Evolutionary conservation across 306 rosid genomes (phyloP).

Genomic region (Luffa acutangula): DNA sequence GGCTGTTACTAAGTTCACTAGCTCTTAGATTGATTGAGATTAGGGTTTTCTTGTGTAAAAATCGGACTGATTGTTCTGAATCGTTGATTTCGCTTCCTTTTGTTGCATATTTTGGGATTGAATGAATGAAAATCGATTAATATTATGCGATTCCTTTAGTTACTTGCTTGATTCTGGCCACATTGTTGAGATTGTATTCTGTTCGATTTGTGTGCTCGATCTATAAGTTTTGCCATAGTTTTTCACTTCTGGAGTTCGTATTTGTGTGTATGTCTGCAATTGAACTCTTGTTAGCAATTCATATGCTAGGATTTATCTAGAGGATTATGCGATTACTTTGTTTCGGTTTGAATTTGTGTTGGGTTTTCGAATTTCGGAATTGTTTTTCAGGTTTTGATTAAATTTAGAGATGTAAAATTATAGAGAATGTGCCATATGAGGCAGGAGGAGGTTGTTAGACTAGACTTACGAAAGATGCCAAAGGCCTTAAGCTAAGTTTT

Average conservation of each 20-base stretch:
- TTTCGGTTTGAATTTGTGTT: too few species aligned
- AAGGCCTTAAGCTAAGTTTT: too few species aligned
- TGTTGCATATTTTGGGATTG: background rate
- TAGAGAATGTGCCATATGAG: too few species aligned
- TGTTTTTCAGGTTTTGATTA: too few species aligned
- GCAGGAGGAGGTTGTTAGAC: too few species aligned
- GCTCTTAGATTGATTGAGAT: conserved; percentile 17
- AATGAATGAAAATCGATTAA: background rate
- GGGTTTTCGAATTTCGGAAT: too few species aligned
- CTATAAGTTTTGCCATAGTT: background rate
- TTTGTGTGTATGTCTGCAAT: background rate
- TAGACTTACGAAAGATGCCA: too few species aligned
- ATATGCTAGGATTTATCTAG: too few species aligned
- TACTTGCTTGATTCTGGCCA: background rate
- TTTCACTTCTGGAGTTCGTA: too few species aligned
- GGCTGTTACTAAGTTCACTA: conserved; percentile 52
- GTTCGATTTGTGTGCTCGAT: background rate
- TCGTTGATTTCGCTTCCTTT: background rate
- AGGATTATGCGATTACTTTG: too few species aligned
- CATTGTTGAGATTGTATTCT: background rate
- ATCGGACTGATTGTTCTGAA: background rate
- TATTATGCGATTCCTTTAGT: background rate
- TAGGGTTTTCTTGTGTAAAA: background rate
- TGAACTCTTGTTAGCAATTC: background rate
- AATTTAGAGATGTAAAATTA: too few species aligned